phyloP scores from a whole-genome alignment of 805 yeast genomes.

The Metschnikowia kunwiensis region DNA sequence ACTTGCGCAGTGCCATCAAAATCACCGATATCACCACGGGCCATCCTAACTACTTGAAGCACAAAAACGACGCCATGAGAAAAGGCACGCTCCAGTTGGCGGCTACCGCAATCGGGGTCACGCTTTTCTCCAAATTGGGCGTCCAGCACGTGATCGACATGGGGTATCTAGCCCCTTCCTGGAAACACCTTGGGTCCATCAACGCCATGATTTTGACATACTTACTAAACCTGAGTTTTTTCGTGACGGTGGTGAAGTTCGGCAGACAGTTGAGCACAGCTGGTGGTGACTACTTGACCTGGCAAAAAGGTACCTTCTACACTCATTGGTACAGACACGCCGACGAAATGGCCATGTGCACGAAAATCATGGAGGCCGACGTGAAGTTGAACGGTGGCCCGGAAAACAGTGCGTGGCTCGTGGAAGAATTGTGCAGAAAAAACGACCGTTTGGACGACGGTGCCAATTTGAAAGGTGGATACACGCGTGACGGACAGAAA shows the following conservation, averaged over 20 bases:
- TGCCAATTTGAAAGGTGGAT: constrained; percentile 32
- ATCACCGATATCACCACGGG: constrained; percentile 63
- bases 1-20: constrained; percentile 53
- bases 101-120: constrained; percentile 31
- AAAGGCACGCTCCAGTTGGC: constrained; percentile 30
- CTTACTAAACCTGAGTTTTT: constrained; percentile 39
- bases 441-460: constrained; percentile 25
- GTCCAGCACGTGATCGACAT: constrained; percentile 34
- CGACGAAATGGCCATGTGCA: constrained; percentile 65
- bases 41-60: constrained; percentile 45
- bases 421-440: constrained; percentile 37
- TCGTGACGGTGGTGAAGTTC: constrained; percentile 38
- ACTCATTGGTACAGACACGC: constrained; percentile 61
- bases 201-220: constrained; percentile 46
- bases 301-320: constrained; percentile 65
- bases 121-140: constrained; percentile 41
- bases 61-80: constrained; percentile 30
- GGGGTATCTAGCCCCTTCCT: constrained; percentile 37
- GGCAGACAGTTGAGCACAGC: constrained; percentile 42
- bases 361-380: constrained; percentile 65
- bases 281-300: constrained; percentile 54
- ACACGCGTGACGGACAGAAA: constrained; percentile 36
- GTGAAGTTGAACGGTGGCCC: constrained; percentile 44
- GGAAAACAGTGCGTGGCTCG: constrained; percentile 30
- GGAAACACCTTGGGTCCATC: constrained; percentile 41